These are phyloP conservation scores for Daldinia eschscholtzii DNA, from an alignment of 2,329 filamentous ascomycete genomes.

Conservation along the genomic window DNA sequence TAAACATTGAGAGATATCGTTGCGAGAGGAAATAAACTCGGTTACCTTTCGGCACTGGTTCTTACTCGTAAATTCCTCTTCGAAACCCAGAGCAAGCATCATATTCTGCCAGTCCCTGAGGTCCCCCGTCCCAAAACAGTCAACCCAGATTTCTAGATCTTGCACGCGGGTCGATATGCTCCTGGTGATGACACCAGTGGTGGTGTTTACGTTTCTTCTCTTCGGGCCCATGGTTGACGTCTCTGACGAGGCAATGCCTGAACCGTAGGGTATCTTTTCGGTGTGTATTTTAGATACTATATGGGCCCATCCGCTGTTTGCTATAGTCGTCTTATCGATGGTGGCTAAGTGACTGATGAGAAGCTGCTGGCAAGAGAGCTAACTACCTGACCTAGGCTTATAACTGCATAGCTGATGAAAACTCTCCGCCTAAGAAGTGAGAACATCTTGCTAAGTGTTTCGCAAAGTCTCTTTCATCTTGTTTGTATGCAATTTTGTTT, in stretches of 20 bases:
- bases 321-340: background rate
- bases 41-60: constrained; percentile 60
- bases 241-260: background rate
- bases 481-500: constrained; percentile 19
- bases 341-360: background rate
- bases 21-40: background rate
- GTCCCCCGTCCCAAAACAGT: constrained; percentile 39
- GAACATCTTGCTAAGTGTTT: constrained; percentile 6
- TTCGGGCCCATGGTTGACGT: background rate
- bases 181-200: background rate
- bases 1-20: background rate
- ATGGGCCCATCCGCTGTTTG: background rate
- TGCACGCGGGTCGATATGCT: background rate
- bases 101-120: constrained; percentile 61
- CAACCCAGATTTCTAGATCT: constrained; percentile 4
- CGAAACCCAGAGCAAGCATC: constrained; percentile 59
- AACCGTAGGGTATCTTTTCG: background rate
- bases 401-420: constrained; percentile 3
- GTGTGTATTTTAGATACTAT: background rate
- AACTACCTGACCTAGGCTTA: background rate
- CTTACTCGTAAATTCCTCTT: constrained; percentile 56
- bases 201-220: background rate
- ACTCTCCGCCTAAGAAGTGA: background rate
- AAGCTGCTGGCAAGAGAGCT: background rate
- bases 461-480: constrained; percentile 19